Evolutionary conservation across 371 early-diverging fungal species (phyloP), one percentile per base, ranked within the genome.

Genomic region (Mortierella sp.): DNA sequence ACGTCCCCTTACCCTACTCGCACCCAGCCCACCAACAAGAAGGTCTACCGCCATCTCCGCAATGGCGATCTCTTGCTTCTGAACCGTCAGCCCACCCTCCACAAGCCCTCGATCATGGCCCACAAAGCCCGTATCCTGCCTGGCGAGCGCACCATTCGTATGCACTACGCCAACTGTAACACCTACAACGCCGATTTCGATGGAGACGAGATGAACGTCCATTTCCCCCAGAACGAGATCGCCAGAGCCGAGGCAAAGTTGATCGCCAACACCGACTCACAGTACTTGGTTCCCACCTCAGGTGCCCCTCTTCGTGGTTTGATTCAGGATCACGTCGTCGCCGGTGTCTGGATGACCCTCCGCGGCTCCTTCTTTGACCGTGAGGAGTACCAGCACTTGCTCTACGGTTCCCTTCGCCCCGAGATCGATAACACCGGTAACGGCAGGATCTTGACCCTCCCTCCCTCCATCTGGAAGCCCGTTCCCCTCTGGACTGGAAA

Each of bases 141-240:
- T 18, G 98, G 97, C 38, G 99, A 99, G 88, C 99, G 97, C 83
- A 99, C 99, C 6, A 97, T 99, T 89, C 96, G 99, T 70, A 98
- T 99, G 98, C 99, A 99, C 91, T 99, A 99, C 89, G 99, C 99
- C 71, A 96, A 95, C 89, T 97, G 98, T 91, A 99, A 98, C 88
- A 96, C 98, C 11, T 98, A 98, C 87, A 99, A 99, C 89, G 99
- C 99, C 77, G 99, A 99, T 94, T 99, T 99, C 91, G 99, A 99
- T 90, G 99, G 99, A 88, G 99, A 99, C 91, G 99, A 99, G 91
- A 99, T 99, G 99, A 99, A 99, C 90, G 95, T 99, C 82, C 99
- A 99, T 91, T 99, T 99, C 87, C 99, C 99, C 49, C 99, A 99
- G 90, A 97, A 96, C 89, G 97, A 98, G 89, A 90, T 97, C 71